Percentiles rank a stretch among this genome's conserved stretches.
phyloP scores from a whole-genome alignment of 805 yeast genomes.

The Wickerhamomyces pijperi region DNA sequence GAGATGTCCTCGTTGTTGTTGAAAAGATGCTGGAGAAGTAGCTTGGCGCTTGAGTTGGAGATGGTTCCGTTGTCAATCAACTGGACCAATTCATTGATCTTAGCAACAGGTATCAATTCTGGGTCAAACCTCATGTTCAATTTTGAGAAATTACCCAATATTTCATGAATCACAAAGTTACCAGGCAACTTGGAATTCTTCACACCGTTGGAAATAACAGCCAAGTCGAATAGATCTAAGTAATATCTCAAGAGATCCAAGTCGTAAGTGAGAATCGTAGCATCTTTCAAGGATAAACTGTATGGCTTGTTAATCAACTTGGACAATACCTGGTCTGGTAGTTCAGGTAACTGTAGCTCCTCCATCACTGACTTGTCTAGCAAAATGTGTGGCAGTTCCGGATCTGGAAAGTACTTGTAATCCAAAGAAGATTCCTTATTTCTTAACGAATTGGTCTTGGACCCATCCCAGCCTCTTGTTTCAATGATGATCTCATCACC shows the following conservation, averaged over 20 bases:
- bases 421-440: conserved; percentile 75
- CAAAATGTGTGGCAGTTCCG: conserved; percentile 60
- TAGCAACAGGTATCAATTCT: conserved; percentile 25
- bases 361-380: conserved; percentile 32
- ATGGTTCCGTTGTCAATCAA: conserved; percentile 34
- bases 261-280: conserved; percentile 51
- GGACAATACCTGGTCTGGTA: conserved; percentile 50
- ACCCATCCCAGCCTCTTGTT: conserved; percentile 91
- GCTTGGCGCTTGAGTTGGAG: conserved; percentile 59
- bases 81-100: conserved; percentile 43
- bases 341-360: conserved; percentile 39
- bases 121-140: conserved; percentile 26
- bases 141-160: conserved; percentile 58
- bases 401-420: conserved; percentile 91
- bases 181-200: conserved; percentile 33
- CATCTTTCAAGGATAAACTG: conserved; percentile 58
- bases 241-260: conserved; percentile 44
- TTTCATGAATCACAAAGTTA: conserved; percentile 78
- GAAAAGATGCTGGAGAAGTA: conserved; percentile 52
- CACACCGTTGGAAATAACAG: conserved; percentile 13
- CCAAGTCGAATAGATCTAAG: conserved; percentile 25
- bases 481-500: conserved; percentile 31
- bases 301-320: conserved; percentile 39
- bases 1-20: conserved; percentile 30
- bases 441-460: conserved; percentile 53